A percentile compares a stretch with the other conserved stretches of the same genome.
phyloP scores from a whole-genome alignment of 441 rosid species.

The Croton laevigatus region DNA sequence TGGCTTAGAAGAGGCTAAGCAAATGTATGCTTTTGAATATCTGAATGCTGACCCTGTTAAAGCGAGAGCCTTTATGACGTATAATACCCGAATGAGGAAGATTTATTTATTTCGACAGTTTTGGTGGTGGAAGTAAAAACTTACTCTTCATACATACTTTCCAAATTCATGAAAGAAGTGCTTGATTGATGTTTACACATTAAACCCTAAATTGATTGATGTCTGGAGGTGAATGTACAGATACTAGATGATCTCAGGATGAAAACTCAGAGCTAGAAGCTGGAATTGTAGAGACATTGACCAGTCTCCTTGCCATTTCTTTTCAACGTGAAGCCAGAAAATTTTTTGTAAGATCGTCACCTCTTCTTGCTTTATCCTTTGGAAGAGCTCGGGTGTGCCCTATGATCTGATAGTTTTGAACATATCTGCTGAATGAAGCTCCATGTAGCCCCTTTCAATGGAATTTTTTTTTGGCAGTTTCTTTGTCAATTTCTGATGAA shows the following conservation, averaged over 20 bases:
- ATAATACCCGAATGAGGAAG: conserved; percentile 70
- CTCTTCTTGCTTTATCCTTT: conserved; percentile 7
- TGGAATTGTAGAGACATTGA: conserved; percentile 21
- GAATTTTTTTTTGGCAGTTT: not conserved
- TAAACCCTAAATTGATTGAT: conserved; percentile 16
- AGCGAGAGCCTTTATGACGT: conserved; percentile 87
- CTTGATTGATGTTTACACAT: conserved; percentile 20
- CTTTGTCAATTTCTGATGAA: not conserved
- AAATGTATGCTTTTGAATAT: conserved; percentile 90
- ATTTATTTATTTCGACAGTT: conserved; percentile 70
- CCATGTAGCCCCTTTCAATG: not conserved
- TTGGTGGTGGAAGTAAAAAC: conserved; percentile 84
- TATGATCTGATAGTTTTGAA: conserved; percentile 5
- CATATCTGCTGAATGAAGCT: not conserved
- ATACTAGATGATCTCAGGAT: conserved; percentile 26
- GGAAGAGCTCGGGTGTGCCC: conserved; percentile 6
- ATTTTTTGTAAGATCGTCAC: not conserved
- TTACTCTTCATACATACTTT: conserved; percentile 21
- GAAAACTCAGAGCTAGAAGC: conserved; percentile 21
- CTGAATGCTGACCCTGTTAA: conserved; percentile 78
- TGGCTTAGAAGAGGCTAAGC: conserved; percentile 77
- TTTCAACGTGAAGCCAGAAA: conserved; percentile 17
- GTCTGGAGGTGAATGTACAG: conserved; percentile 40
- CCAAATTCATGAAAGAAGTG: conserved; percentile 18
- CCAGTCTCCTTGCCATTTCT: conserved; percentile 12